Evolutionary conservation across 176 grass and related monocot genomes (phyloP), one percentile per base, ranked within the genome.

Genomic region (Panicum miliaceum): DNA sequence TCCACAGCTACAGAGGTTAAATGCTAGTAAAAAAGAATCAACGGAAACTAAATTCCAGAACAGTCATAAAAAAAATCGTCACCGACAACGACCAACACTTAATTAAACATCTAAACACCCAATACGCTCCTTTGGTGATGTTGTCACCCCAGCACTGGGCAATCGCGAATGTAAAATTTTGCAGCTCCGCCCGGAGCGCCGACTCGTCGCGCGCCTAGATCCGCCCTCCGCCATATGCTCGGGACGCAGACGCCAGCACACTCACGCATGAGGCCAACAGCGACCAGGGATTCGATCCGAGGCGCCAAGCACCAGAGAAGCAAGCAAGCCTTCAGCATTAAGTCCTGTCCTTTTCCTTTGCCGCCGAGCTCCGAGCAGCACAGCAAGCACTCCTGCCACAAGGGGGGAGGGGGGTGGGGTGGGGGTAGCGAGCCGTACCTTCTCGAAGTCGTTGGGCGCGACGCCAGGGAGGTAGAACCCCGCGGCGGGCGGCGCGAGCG

Each of bases 381-480:
- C 29, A 32, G 29, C 29, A 32, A 32, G 29, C 29, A 32, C 29
- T 1, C 29, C 29, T 32, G 29, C 29, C 29, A 32, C 29, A 2
- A 32, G 1, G 29, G 29, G 29, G 29, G 43, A 36, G n/a, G 25
- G 50, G 6, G 42, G 16, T 40, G 8, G 11, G 20, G 19, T 7
- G 20, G 20, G 16, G 4, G 4, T 13, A 18, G n/a, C 3, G n/a
- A 16, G 14, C n/a, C 69, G 14, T 72, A 97, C 91, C 91, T 93
- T 91, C 23, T 91, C 89, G 84, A 97, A 97, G 87, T 97, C 91
- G 80, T 88, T 88, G 52, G 94, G 94, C 42, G 94, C 89, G 81
- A 97, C 94, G 63, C 94, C 94, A 46, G 94, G 94, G 46, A 97
- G 89, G 86, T 97, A 97, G 86, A 97, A 97, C 15, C 86, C 89